A percentile compares a stretch with the other conserved stretches of the same genome.
These are phyloP conservation scores for Mrakia gelida DNA, from an alignment of 768 basidiomycete genomes.

Conservation along the genomic window DNA sequence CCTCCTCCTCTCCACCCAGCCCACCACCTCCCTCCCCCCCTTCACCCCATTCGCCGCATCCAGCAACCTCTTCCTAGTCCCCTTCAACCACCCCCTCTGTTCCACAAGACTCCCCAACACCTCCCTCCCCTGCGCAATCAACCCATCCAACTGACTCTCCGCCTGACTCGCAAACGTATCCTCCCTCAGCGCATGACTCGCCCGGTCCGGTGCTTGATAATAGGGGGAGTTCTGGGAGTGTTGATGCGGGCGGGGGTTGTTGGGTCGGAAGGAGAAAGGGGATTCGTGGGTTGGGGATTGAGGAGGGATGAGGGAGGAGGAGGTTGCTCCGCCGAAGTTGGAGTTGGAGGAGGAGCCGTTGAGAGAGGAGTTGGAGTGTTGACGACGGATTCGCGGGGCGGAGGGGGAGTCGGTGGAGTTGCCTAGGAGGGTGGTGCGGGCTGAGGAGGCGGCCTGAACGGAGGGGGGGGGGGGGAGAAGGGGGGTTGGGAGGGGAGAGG, in stretches of 20 bases:
- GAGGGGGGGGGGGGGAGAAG: too few relatives aligned
- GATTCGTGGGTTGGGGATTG: slow-evolving; percentile 67
- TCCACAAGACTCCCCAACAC: slow-evolving; percentile 87
- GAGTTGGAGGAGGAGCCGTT: slow-evolving; percentile 26
- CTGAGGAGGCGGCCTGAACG: slow-evolving; percentile 57
- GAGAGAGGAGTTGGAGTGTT: slow-evolving; percentile 49
- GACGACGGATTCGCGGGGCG: slow-evolving; percentile 46
- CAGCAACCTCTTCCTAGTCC: slow-evolving; percentile 73
- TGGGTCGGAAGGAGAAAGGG: slow-evolving; percentile 58
- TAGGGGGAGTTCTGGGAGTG: slow-evolving; percentile 37
- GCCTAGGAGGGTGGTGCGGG: slow-evolving; percentile 63
- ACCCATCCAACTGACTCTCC: slow-evolving; percentile 76
- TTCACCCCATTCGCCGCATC: slow-evolving; percentile 93
- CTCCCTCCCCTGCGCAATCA: slow-evolving; percentile 84
- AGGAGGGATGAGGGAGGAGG: slow-evolving; percentile 35
- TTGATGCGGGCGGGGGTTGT: slow-evolving; percentile 34
- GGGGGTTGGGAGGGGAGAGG: neutral
- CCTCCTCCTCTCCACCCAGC: slow-evolving; percentile 96
- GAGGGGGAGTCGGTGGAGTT: slow-evolving; percentile 57
- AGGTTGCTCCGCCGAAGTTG: slow-evolving; percentile 24
- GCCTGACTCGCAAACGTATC: slow-evolving; percentile 83
- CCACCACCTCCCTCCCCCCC: slow-evolving; percentile 86
- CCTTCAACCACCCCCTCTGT: slow-evolving; percentile 88
- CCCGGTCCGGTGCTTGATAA: slow-evolving; percentile 54
- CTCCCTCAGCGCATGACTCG: slow-evolving; percentile 76